These are phyloP conservation scores for Ilex aquifolium DNA, from an alignment of 257 asterid species.

Conservation along the genomic window DNA sequence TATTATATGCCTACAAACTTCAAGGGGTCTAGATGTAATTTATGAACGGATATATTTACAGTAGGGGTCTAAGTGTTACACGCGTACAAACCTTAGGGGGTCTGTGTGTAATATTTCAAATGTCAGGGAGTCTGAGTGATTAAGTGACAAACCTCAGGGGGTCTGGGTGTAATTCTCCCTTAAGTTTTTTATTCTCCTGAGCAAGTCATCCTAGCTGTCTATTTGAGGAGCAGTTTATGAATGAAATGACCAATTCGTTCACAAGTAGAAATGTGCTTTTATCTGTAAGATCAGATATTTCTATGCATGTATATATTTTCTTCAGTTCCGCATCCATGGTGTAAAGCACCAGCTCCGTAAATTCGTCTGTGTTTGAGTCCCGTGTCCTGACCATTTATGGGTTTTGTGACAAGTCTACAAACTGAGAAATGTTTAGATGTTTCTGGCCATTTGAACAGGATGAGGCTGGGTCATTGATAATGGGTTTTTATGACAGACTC, in stretches of 20 bases:
- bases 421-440: slow-evolving; percentile 54
- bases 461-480: slow-evolving; percentile 54
- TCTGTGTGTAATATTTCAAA: too few relatives aligned
- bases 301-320: neutral
- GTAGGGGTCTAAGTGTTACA: too few relatives aligned
- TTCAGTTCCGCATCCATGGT: neutral
- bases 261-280: neutral
- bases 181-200: too few relatives aligned
- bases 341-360: neutral
- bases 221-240: too few relatives aligned
- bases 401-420: slow-evolving; percentile 25
- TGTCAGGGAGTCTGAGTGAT: too few relatives aligned
- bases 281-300: neutral
- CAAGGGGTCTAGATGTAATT: too few relatives aligned
- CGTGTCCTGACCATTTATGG: slow-evolving; percentile 6
- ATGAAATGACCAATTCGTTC: neutral
- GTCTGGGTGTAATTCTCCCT: too few relatives aligned
- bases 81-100: too few relatives aligned
- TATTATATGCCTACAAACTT: too few relatives aligned
- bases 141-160: too few relatives aligned
- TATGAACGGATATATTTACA: too few relatives aligned
- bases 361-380: slow-evolving; percentile 10
- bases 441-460: slow-evolving; percentile 52
- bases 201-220: too few relatives aligned
- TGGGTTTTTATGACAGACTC: slow-evolving; percentile 80